Evolutionary conservation across 23 red algal genomes (phyloP), one percentile per base, ranked within the genome.

Genomic region (Gracilariopsis chorda): DNA sequence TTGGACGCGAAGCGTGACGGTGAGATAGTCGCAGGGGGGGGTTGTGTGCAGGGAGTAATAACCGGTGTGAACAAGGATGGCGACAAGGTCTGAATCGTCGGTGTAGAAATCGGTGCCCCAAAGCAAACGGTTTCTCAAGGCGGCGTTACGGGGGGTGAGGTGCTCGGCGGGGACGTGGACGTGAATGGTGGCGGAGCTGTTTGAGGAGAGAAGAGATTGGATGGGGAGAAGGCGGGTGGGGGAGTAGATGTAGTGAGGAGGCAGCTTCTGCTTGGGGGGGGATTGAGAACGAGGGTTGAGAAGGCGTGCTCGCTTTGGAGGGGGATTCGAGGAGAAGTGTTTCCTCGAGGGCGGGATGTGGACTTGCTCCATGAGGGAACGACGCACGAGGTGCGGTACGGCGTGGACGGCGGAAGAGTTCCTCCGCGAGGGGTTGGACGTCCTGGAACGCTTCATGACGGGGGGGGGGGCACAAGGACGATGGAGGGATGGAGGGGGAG

Each of bases 21-120:
- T 35, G 55, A 63, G 32, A 29, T 63, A 65, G 16, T 77, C 44
- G n/a, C 37, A 72, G 29, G 10, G 13, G n/a, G 47, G 63, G 9
- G 25, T 55, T 4, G 35, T 42, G 1, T 61, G 23, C 37, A 78
- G n/a, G 29, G 49, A 39, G 45, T 60, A 36, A 67, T 78, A 69
- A 1, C 94, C 94, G 28, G 79, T 64, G 49, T 96, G 94, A 35
- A 86, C 37, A 1, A 96, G 63, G 11, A 88, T 88, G 8, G 86
- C 86, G 29, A 92, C 86, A 44, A 92, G 39, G 65, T 96, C 94
- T 4, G 86, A 92, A 51, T 96, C 94, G 48, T 71, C 78, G 19
- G 87, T 96, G 45, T 96, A 96, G 13, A 19, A 19, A 10, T 71
- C 80, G 8, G 49, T 42, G 11, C 94, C 94, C 94, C 94, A 96